Evolutionary conservation across 306 rosid genomes (phyloP), one percentile per base, ranked within the genome.

Genomic region (Canavalia ensiformis): DNA sequence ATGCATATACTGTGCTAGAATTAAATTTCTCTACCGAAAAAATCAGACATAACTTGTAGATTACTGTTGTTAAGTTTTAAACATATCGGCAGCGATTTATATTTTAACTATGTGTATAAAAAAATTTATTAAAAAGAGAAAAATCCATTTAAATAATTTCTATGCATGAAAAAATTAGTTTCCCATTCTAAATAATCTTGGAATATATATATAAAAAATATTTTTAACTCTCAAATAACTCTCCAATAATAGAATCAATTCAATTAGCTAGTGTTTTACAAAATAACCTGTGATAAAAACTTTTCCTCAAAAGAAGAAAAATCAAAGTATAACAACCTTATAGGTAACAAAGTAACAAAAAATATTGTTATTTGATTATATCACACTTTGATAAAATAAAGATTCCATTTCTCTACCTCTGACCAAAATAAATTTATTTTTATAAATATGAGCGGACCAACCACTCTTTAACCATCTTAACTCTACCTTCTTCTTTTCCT

Each of bases 371-470:
- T 57, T 57, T 74, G 30, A 2, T 74, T 41, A 42, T 74, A 74
- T 42, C 41, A 37, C 41, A 70, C 28, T 7, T 13, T 31, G 29
- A 50, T 50, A 51, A 18, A 13, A 58, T 55, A 68, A 75, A 79
- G 75, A 69, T 84, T 76, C 76, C 63, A 1, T 49, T 62, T 25
- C 8, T 68, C 30, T 37, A 58, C 10, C 52, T 51, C 54, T 73
- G 72, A 57, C 65, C 81, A 73, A 25, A 50, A 37, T 35, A 13
- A 46, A 49, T 45, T 2, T 58, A 28, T 44, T 59, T 57, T 30
- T 74, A 60, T 60, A 80, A 49, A 58, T 45, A 25, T 6, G 47
- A 73, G 73, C 60, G 69, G 68, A 65, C 76, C 82, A 86, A 78
- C 84, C 7, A 78, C 79, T 79, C 75, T 66, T 45, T 72, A 56